These are phyloP conservation scores for Puccinia novopanici DNA, from an alignment of 1,284 basidiomycete genomes.

Conservation along the genomic window DNA sequence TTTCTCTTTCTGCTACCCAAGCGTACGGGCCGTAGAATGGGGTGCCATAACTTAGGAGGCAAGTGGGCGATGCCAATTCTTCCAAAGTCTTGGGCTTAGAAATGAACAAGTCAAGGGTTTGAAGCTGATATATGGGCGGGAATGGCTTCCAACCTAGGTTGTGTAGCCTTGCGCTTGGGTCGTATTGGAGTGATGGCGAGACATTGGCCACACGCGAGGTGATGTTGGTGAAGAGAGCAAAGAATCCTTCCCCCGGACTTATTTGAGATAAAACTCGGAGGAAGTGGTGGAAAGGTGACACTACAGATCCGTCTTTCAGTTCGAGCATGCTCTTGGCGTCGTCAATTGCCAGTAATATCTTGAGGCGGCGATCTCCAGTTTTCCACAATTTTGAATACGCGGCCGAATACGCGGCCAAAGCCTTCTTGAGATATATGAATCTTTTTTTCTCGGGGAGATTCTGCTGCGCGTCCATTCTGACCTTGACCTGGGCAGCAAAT, in stretches of 20 bases:
- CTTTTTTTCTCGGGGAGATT: neutral
- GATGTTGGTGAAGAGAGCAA: conserved; percentile 8
- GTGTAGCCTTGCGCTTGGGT: conserved; percentile 4
- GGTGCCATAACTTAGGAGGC: neutral
- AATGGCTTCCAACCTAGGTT: too few species aligned
- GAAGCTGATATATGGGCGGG: conserved; percentile 4
- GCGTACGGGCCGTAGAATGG: neutral
- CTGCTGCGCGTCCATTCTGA: neutral
- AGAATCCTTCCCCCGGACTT: too few species aligned
- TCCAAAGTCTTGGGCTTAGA: neutral
- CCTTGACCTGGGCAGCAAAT: conserved; percentile 5
- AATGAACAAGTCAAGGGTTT: neutral
- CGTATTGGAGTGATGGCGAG: neutral
- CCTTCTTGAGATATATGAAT: neutral
- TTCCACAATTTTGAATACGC: neutral
- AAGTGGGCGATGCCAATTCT: neutral
- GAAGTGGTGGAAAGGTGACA: too few species aligned
- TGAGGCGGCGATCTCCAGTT: neutral
- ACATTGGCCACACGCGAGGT: neutral
- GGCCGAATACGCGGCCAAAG: too few species aligned
- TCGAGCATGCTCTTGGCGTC: neutral
- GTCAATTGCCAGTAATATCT: neutral
- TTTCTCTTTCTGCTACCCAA: neutral
- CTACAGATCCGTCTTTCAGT: too few species aligned
- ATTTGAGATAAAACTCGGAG: too few species aligned